These are phyloP conservation scores for Phoma herbarum DNA, from an alignment of 2,329 filamentous ascomycete species.

Conservation along the genomic window DNA sequence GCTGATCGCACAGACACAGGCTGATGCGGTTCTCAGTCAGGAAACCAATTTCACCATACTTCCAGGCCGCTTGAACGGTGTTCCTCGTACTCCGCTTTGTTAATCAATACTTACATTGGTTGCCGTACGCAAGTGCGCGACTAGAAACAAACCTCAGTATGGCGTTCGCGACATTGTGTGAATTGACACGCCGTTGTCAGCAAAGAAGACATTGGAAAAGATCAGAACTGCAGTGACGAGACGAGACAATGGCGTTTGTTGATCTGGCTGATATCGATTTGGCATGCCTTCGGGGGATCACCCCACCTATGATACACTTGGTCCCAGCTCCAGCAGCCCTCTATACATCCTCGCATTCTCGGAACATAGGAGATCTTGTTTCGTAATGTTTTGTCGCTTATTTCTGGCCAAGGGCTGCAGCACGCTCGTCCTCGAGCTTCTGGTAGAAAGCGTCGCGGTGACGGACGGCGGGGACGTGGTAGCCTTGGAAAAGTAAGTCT, in stretches of 20 bases:
- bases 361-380: constrained; percentile 41
- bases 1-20: background rate
- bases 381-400: constrained; percentile 28
- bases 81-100: background rate
- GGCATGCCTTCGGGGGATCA: constrained; percentile 35
- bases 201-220: background rate
- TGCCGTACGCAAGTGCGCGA: background rate
- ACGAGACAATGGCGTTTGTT: constrained; percentile 11
- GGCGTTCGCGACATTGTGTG: background rate
- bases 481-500: constrained; percentile 57
- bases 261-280: constrained; percentile 32
- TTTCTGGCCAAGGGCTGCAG: constrained; percentile 55
- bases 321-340: constrained; percentile 34
- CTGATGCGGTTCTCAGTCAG: background rate
- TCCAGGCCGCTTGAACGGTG: background rate
- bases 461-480: constrained; percentile 70
- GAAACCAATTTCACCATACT: background rate
- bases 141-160: background rate
- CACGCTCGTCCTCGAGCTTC: constrained; percentile 70
- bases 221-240: background rate
- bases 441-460: constrained; percentile 70
- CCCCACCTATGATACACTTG: constrained; percentile 46
- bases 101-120: background rate
- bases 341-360: constrained; percentile 36
- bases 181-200: too few species aligned